phyloP scores from a whole-genome alignment of 192 early-diverging fungal species.

The Entophlyctis luteolus region DNA sequence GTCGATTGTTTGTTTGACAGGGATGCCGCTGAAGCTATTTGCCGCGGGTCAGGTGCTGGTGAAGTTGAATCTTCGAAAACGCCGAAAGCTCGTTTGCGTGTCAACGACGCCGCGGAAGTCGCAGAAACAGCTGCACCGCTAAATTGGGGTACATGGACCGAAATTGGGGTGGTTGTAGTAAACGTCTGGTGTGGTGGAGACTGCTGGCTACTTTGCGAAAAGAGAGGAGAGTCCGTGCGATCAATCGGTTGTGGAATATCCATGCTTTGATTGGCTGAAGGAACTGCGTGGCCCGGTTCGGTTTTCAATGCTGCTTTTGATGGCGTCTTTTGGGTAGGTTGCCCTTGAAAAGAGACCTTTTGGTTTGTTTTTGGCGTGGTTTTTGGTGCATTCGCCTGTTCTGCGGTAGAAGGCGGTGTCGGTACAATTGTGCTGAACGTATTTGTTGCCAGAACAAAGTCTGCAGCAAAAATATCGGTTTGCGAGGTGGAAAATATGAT shows the following conservation, averaged over 20 bases:
- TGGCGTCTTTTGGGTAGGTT: background rate
- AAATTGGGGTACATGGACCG: no score
- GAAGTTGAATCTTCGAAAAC: no score
- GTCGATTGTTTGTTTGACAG: no score
- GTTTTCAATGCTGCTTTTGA: background rate
- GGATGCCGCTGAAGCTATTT: no score
- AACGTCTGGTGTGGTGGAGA: background rate
- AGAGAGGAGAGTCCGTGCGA: background rate
- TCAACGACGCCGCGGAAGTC: no score
- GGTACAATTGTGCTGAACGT: background rate
- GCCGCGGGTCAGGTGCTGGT: no score
- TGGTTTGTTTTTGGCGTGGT: background rate
- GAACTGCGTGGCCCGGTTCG: background rate
- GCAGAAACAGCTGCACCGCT: no score
- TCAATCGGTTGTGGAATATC: background rate
- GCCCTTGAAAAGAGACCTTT: background rate
- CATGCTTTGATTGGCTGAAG: background rate
- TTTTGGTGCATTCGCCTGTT: background rate
- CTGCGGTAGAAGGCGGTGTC: background rate
- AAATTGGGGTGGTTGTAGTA: no score
- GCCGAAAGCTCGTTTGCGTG: no score
- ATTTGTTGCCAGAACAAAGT: conserved; percentile 41
- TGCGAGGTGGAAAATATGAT: conserved; percentile 33
- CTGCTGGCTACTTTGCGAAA: background rate
- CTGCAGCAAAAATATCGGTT: conserved; percentile 32